Conservation (phyloP, 2,329 filamentous ascomycete species). For the Cladophialophora yegresii region DNA sequence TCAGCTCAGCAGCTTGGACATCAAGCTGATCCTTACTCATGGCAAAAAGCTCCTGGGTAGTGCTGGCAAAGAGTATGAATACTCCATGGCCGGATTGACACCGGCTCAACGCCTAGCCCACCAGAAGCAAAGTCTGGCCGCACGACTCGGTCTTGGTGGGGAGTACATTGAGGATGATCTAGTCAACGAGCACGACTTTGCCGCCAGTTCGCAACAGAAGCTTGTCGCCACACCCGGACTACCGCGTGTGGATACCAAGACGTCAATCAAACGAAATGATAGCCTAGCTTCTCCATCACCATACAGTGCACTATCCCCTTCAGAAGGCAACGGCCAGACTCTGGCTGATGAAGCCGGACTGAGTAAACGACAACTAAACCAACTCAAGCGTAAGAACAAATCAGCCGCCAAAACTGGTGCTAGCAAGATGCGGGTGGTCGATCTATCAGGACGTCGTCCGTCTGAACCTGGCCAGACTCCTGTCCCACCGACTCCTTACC, state of each 20-base stretch:
- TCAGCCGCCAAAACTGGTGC: conserved; percentile 84
- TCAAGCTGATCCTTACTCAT: conserved; percentile 75
- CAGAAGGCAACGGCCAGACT: conserved; percentile 47
- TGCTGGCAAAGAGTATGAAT: conserved; percentile 79
- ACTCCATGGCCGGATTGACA: conserved; percentile 76
- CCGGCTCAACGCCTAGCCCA: conserved; percentile 77
- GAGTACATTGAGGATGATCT: conserved; percentile 84
- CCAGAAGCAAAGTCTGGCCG: conserved; percentile 83
- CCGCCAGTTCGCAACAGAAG: conserved; percentile 51
- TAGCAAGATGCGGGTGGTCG: conserved; percentile 85
- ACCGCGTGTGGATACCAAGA: conserved; percentile 56
- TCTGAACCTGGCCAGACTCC: conserved; percentile 62
- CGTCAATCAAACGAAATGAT: conserved; percentile 44
- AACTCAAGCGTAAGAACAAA: conserved; percentile 91
- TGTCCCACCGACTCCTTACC: conserved; percentile 54
- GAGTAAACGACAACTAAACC: conserved; percentile 91
- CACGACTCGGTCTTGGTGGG: conserved; percentile 80
- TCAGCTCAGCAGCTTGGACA: conserved; percentile 71
- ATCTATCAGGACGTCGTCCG: conserved; percentile 70
- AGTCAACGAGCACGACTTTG: conserved; percentile 65
- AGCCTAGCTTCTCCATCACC: conserved; percentile 48
- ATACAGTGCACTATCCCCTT: conserved; percentile 50
- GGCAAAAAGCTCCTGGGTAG: conserved; percentile 83
- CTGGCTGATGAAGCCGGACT: conserved; percentile 67
- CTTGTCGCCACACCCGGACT: conserved; percentile 43